Evolutionary conservation across 345 rosid species (phyloP).

Genomic region (Eucalyptus dawsonii): DNA sequence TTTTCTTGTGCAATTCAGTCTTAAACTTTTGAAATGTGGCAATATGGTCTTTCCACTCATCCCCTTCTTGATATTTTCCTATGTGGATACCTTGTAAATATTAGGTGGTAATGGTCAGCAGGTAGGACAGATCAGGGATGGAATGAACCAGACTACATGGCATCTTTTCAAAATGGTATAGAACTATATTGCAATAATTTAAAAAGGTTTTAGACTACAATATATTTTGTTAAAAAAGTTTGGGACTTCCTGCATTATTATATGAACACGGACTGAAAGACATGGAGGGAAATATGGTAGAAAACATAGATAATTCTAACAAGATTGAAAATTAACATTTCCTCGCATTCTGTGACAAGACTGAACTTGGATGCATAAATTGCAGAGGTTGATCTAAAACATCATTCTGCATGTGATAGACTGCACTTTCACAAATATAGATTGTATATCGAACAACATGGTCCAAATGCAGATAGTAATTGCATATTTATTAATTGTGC

Average conservation of each 20-base stretch:
- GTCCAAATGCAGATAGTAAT: neutral
- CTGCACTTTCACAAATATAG: neutral
- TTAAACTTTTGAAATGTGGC: neutral
- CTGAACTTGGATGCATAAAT: neutral
- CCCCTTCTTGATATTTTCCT: neutral
- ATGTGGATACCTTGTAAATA: neutral
- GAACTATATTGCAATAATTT: neutral
- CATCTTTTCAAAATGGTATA: neutral
- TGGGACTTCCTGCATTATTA: neutral
- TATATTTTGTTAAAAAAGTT: neutral
- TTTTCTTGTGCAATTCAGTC: neutral
- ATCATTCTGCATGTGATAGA: neutral
- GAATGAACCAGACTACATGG: neutral
- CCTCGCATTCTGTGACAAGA: neutral
- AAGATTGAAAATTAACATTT: neutral
- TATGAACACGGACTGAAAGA: neutral
- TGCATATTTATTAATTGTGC: neutral
- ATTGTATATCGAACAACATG: neutral
- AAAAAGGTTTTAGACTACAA: neutral
- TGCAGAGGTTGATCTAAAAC: neutral
- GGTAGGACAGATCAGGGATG: neutral
- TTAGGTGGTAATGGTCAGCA: neutral
- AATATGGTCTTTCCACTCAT: neutral
- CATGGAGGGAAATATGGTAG: neutral
- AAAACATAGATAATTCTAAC: neutral